Evolutionary conservation across 2,329 filamentous ascomycete species (phyloP).

Genomic region (Tolypocladium guangdongense): DNA sequence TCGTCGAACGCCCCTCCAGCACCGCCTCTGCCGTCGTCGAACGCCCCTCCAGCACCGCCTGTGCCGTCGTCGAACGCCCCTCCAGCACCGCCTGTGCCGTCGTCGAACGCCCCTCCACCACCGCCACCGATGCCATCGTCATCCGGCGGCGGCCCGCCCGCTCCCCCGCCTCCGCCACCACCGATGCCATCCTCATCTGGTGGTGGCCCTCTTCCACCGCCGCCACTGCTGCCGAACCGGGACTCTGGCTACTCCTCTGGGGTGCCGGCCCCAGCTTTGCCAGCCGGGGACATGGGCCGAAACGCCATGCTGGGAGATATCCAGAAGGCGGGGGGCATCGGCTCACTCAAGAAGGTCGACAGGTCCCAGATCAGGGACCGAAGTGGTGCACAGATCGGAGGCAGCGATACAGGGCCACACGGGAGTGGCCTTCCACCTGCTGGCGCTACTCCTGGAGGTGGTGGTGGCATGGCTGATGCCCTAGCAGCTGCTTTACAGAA

Average conservation of each 20-base stretch:
- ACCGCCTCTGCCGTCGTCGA: slow-evolving; percentile 33
- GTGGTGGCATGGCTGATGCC: slow-evolving; percentile 69
- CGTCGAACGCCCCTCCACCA: slow-evolving; percentile 21
- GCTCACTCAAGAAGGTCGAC: slow-evolving; percentile 65
- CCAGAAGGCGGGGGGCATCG: slow-evolving; percentile 56
- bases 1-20: slow-evolving; percentile 32
- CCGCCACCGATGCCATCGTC: slow-evolving; percentile 18
- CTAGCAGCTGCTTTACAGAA: slow-evolving; percentile 67
- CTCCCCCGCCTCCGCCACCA: slow-evolving; percentile 28
- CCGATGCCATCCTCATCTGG: slow-evolving; percentile 23
- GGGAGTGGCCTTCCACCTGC: slow-evolving; percentile 30
- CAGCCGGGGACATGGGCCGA: slow-evolving; percentile 34
- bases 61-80: slow-evolving; percentile 33
- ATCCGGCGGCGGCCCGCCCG: slow-evolving; percentile 17
- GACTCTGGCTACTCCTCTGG: slow-evolving; percentile 48
- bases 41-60: slow-evolving; percentile 35
- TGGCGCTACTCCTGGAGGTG: slow-evolving; percentile 39
- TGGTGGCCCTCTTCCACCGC: slow-evolving; percentile 27
- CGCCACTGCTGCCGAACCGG: slow-evolving; percentile 44
- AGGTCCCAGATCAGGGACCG: slow-evolving; percentile 59
- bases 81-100: slow-evolving; percentile 19
- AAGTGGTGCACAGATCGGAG: slow-evolving; percentile 52
- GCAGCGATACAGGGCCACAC: slow-evolving; percentile 39
- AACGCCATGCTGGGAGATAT: slow-evolving; percentile 61
- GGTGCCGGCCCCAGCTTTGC: slow-evolving; percentile 33